Conservation (phyloP, 2,329 filamentous ascomycete species). For the Fusarium nematophilum region DNA sequence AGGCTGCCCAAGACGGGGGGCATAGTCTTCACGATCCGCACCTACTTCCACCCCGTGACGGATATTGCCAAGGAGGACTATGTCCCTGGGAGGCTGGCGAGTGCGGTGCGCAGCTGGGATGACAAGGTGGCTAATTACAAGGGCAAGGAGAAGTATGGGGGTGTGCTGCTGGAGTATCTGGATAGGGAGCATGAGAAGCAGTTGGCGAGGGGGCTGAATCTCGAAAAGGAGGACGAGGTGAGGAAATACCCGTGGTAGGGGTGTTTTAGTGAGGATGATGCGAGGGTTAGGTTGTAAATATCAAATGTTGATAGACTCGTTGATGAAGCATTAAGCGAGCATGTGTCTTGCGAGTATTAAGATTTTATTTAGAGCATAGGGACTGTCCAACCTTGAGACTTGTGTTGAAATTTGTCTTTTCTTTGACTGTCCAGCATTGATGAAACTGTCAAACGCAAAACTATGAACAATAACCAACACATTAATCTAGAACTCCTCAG, state of each 20-base stretch:
- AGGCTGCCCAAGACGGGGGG: slow-evolving; percentile 68
- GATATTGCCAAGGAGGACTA: slow-evolving; percentile 77
- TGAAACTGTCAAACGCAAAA: too few relatives aligned
- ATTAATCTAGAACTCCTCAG: too few relatives aligned
- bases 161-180: slow-evolving; percentile 80
- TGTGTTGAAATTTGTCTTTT: too few relatives aligned
- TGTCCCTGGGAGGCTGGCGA: slow-evolving; percentile 82
- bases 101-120: slow-evolving; percentile 84
- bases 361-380: not conserved
- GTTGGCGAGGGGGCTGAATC: slow-evolving; percentile 71
- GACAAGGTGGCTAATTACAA: slow-evolving; percentile 82
- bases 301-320: not conserved
- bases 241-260: slow-evolving; percentile 69
- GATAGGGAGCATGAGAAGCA: slow-evolving; percentile 81
- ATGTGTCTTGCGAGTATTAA: too few relatives aligned
- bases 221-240: slow-evolving; percentile 69
- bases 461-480: too few relatives aligned
- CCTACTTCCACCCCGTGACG: slow-evolving; percentile 80
- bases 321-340: not conserved
- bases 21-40: slow-evolving; percentile 80
- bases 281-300: not conserved
- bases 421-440: not conserved
- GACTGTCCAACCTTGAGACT: too few relatives aligned
- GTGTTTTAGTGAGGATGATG: not conserved
- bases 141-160: slow-evolving; percentile 78